Evolutionary conservation across 805 yeast genomes (phyloP).

Genomic region (Yamadazyma insecticola): DNA sequence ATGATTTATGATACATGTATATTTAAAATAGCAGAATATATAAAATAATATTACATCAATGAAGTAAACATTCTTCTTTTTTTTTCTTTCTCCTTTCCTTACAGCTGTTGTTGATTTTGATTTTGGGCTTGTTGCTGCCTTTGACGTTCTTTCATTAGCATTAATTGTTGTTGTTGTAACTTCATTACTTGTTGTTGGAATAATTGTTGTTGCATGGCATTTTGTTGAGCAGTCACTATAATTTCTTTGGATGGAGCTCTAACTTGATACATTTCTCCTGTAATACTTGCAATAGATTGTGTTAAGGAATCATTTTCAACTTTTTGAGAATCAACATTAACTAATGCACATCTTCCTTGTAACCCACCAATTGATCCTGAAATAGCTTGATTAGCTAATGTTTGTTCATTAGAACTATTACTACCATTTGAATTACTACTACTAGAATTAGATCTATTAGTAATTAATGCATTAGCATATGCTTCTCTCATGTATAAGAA

Average conservation of each 20-base stretch:
- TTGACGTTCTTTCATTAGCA: slow-evolving; percentile 28
- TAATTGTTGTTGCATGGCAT: slow-evolving; percentile 38
- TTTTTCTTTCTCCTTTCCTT: too few species aligned
- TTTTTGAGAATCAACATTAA: slow-evolving; percentile 52
- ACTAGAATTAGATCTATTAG: slow-evolving; percentile 52
- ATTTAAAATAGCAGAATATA: too few species aligned
- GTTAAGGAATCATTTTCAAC: slow-evolving; percentile 23
- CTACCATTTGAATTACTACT: slow-evolving; percentile 10
- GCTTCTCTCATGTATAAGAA: slow-evolving; percentile 89
- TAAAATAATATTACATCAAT: neutral
- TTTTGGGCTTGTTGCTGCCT: slow-evolving; percentile 9
- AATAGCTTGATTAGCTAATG: slow-evolving; percentile 44
- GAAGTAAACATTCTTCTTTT: neutral
- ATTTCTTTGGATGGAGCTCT: slow-evolving; percentile 45
- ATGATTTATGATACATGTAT: slow-evolving; percentile 2
- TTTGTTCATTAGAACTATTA: slow-evolving; percentile 24
- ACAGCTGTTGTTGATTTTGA: slow-evolving; percentile 1
- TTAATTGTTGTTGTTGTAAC: slow-evolving; percentile 32
- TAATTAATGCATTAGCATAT: slow-evolving; percentile 81
- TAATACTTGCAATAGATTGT: slow-evolving; percentile 50
- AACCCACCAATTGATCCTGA: slow-evolving; percentile 62
- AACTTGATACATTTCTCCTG: slow-evolving; percentile 50
- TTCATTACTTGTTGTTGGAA: slow-evolving; percentile 41
- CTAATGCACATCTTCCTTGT: slow-evolving; percentile 73
- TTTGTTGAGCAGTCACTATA: slow-evolving; percentile 37